Percentiles rank a stretch among this genome's conserved stretches.
phyloP scores from a whole-genome alignment of 2,329 filamentous ascomycete species.

The Talaromyces sp. region DNA sequence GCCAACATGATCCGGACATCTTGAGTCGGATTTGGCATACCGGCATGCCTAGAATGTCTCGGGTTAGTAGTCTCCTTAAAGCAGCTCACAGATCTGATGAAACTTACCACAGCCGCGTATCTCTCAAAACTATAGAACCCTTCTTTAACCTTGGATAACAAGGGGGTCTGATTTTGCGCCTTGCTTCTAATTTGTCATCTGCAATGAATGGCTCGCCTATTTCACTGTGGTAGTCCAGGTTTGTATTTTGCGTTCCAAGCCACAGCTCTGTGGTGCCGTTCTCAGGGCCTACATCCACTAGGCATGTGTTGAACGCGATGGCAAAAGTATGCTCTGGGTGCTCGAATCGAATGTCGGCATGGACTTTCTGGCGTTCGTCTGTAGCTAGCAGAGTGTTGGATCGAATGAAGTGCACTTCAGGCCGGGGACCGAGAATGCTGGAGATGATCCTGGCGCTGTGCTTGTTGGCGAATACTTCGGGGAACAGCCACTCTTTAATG shows the following conservation, averaged over 20 bases:
- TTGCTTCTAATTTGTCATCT: constrained; percentile 12
- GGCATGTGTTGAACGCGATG: background rate
- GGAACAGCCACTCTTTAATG: constrained; percentile 4
- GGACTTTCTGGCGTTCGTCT: constrained; percentile 2
- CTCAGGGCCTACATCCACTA: background rate
- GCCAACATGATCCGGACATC: constrained; percentile 23
- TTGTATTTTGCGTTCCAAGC: constrained; percentile 4
- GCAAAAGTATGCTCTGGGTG: background rate
- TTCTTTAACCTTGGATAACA: constrained; percentile 18
- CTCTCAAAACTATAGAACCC: constrained; percentile 25
- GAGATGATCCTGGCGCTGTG: constrained; percentile 2
- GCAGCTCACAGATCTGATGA: background rate
- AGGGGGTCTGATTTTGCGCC: constrained; percentile 20
- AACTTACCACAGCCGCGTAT: constrained; percentile 20
- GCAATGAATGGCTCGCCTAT: constrained; percentile 2
- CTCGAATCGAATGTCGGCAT: constrained; percentile 3
- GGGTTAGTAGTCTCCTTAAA: background rate
- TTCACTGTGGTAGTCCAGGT: background rate
- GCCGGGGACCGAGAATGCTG: constrained; percentile 1
- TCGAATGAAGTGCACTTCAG: constrained; percentile 5
- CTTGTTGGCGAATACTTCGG: constrained; percentile 2
- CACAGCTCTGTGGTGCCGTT: constrained; percentile 4
- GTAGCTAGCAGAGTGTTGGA: constrained; percentile 4
- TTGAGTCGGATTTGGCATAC: constrained; percentile 26
- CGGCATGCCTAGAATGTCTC: constrained; percentile 17